Percentiles rank a stretch among this genome's conserved stretches.
These are phyloP conservation scores for Metschnikowia noctiluminum DNA, from an alignment of 805 yeast genomes.

Conservation along the genomic window DNA sequence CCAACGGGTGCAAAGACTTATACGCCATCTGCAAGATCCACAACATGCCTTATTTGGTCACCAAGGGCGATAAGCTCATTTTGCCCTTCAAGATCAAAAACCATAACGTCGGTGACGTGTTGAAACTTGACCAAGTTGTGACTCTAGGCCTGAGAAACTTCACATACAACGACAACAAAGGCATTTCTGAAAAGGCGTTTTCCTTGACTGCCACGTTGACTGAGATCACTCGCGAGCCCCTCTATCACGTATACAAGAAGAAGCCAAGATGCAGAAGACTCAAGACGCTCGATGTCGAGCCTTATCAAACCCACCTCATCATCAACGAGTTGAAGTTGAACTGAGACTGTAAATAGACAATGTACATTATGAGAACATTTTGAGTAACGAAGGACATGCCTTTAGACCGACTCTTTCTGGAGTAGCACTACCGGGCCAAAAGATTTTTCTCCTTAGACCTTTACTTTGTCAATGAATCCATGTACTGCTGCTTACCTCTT, in stretches of 20 bases:
- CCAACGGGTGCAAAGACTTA: conserved; percentile 49
- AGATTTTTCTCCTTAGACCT: too few relatives aligned
- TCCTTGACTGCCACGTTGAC: conserved; percentile 71
- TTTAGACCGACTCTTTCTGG: too few relatives aligned
- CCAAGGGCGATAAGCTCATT: conserved; percentile 82
- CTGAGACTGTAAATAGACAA: conserved; percentile 19
- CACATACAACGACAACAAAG: conserved; percentile 50
- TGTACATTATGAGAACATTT: conserved; percentile 3
- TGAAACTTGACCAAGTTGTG: conserved; percentile 69
- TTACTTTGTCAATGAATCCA: too few relatives aligned
- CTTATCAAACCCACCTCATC: conserved; percentile 72
- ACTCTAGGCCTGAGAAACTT: conserved; percentile 83
- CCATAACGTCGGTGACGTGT: conserved; percentile 80
- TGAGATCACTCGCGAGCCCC: conserved; percentile 83
- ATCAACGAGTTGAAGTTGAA: conserved; percentile 67
- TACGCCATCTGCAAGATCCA: conserved; percentile 84
- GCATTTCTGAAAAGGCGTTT: conserved; percentile 48
- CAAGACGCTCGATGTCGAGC: conserved; percentile 70
- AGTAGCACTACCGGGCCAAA: too few relatives aligned
- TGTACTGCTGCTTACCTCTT: too few relatives aligned
- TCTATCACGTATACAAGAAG: conserved; percentile 51
- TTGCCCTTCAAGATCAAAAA: conserved; percentile 76
- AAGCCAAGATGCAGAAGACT: conserved; percentile 78
- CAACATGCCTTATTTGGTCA: conserved; percentile 81
- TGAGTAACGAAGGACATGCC: too few relatives aligned